These are phyloP conservation scores for Naganishia onofrii DNA, from an alignment of 768 basidiomycete genomes.

Conservation along the genomic window DNA sequence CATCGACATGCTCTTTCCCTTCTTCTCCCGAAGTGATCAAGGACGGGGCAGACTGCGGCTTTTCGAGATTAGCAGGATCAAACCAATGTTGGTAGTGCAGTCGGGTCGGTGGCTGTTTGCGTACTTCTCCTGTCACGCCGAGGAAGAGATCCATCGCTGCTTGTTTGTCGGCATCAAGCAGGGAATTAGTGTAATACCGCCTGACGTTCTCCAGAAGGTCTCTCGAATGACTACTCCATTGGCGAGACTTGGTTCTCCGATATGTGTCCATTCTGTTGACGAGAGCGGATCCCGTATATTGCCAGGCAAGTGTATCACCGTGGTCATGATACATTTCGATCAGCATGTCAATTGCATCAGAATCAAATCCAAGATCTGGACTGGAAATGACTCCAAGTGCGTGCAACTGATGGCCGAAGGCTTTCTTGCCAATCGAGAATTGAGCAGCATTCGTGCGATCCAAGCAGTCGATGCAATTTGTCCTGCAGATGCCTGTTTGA, in stretches of 20 bases:
- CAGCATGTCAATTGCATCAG: slow-evolving; percentile 91
- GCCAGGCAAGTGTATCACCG: slow-evolving; percentile 88
- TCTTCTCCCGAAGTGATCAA: background rate
- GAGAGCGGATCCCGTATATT: slow-evolving; percentile 93
- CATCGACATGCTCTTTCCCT: background rate
- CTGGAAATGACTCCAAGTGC: slow-evolving; percentile 83
- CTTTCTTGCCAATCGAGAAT: slow-evolving; percentile 93
- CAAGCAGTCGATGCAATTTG: slow-evolving; percentile 95
- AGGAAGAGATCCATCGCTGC: slow-evolving; percentile 90
- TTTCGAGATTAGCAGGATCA: slow-evolving; percentile 57
- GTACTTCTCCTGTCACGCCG: slow-evolving; percentile 45
- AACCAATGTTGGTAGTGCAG: slow-evolving; percentile 85
- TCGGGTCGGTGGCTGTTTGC: slow-evolving; percentile 58
- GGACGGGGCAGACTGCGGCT: slow-evolving; percentile 46
- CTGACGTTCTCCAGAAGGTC: slow-evolving; percentile 88
- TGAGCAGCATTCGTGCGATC: slow-evolving; percentile 96
- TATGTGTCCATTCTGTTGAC: slow-evolving; percentile 97
- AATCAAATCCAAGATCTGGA: slow-evolving; percentile 84
- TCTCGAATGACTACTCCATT: slow-evolving; percentile 95
- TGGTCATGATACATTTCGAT: slow-evolving; percentile 99
- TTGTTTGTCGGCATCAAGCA: slow-evolving; percentile 95
- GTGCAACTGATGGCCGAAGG: slow-evolving; percentile 89
- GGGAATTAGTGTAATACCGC: slow-evolving; percentile 89
- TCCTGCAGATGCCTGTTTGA: slow-evolving; percentile 88
- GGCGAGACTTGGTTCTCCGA: slow-evolving; percentile 71